Evolutionary conservation across 2,329 filamentous ascomycete species (phyloP), one percentile per base, ranked within the genome.

Genomic region (Dothistroma septosporum): DNA sequence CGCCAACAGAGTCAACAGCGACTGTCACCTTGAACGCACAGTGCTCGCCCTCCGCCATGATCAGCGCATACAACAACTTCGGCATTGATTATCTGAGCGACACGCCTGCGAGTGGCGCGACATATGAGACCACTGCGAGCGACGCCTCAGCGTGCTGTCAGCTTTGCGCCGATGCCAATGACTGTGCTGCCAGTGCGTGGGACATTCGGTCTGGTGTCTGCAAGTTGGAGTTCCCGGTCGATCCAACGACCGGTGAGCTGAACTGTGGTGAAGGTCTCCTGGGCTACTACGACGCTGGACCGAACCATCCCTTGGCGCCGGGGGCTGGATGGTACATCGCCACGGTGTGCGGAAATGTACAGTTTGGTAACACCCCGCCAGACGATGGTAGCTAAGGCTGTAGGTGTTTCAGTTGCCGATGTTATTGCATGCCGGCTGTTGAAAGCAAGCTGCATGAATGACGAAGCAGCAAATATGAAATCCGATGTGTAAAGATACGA

Each of bases 81-180:
- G 71, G 71, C 47, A 64, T 73, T 32, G 64, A 68, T 16, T 72
- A 64, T 46, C 56, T 67, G 11, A 58, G 61, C 32, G 64, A 70
- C 60, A 67, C 65, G 6, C 66, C 68, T 19, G 47, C 57, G 16
- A 60, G 60, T 19, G 71, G 71, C 58, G 70, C 69, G 16, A 62
- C 64, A 1, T 73, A 67, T 59, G 53, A 53, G 28, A 71, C 70
- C 22, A 72, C 64, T 49, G 68, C 70, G 16, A 61, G 53, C 22
- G 69, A 72, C 53, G 69, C 70, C 14, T 68, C 67, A 1, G 52
- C 60, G 12, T 73, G 71, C 61, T 73, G 71, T 59, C 71, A 73
- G 62, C 64, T 70, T 1, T 73, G 71, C 59, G 70, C 69, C 4
- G 69, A 69, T 33, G 63, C 68, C 1, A 60, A 63, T 22, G 53